phyloP scores from a whole-genome alignment of 169 alveolate genomes.

The Plasmodium berghei region DNA sequence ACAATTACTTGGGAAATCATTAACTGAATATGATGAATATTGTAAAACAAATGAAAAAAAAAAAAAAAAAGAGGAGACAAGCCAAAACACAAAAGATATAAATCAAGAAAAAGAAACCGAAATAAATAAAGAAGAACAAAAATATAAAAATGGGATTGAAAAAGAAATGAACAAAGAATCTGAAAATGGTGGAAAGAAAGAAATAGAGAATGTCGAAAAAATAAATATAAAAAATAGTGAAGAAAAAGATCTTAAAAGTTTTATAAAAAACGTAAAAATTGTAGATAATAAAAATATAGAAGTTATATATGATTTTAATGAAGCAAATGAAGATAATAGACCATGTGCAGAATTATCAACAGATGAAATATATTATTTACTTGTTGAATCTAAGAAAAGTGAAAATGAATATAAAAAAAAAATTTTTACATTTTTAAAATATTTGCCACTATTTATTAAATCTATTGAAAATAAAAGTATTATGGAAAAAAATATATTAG shows the following conservation, averaged over 20 bases:
- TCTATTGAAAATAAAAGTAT: constrained; percentile 65
- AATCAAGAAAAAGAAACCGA: not conserved
- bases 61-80: constrained; percentile 1
- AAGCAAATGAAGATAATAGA: constrained; percentile 28
- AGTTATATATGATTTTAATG: constrained; percentile 38
- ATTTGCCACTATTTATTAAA: constrained; percentile 52
- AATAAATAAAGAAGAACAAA: not conserved
- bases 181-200: not conserved
- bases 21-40: constrained; percentile 59
- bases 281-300: constrained; percentile 34
- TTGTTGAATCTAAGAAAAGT: constrained; percentile 69
- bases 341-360: constrained; percentile 61
- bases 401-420: constrained; percentile 72
- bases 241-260: constrained; percentile 47
- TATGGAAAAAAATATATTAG: constrained; percentile 52
- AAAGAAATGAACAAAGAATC: not conserved
- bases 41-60: constrained; percentile 15
- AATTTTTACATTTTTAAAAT: constrained; percentile 54
- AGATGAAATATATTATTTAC: constrained; percentile 60
- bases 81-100: not conserved
- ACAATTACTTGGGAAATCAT: constrained; percentile 8
- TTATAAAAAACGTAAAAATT: constrained; percentile 41
- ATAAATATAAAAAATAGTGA: not conserved
- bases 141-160: not conserved
- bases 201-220: not conserved